Evolutionary conservation across 202 grass and related monocot species (phyloP), one percentile per base, ranked within the genome.

Genomic region (Schoenoplectus tabernaemontani): DNA sequence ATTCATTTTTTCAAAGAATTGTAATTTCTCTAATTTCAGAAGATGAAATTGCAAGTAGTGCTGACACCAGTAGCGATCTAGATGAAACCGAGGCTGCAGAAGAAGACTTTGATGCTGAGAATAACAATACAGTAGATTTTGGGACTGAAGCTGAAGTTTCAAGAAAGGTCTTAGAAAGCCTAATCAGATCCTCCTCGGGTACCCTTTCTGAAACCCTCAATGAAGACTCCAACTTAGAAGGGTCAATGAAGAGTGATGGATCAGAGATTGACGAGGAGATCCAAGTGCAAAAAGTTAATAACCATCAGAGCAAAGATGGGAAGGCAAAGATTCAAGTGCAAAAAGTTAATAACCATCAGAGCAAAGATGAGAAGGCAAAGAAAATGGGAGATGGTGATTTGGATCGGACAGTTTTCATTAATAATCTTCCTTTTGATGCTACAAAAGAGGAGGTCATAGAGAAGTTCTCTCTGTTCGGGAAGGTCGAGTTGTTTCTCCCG

Each of bases 381-480:
- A 87, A 83, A 59, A 82, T 80, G 17, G 85, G 82, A 84, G 89
- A 91, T 42, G 19, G 53, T 82, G 86, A 77, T 58, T 80, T 98
- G 81, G 89, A 87, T 85, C 90, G 82, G 75, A 98, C 91, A 38
- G 76, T 98, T 90, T 98, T 98, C 54, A 87, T 98, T 83, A 91
- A 86, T 88, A 98, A 98, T 68, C 91, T 98, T 85, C 91, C 96
- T 68, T 98, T 98, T 77, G 96, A 91, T 89, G 65, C 86, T 72
- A 89, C 72, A 9, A 86, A 77, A 39, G 86, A 95, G 83, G 96
- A 98, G 78, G 88, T 98, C 42, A 86, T 80, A 69, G 76, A 83
- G 60, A 87, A 90, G 75, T 98, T 98, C 66, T 88, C 91, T 66
- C 65, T 90, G 22, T 98, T 95, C 75, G 96, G 96, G 78, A 91